Conservation (phyloP, 106 monocot genomes). For the Dendrobium chrysotoxum region DNA sequence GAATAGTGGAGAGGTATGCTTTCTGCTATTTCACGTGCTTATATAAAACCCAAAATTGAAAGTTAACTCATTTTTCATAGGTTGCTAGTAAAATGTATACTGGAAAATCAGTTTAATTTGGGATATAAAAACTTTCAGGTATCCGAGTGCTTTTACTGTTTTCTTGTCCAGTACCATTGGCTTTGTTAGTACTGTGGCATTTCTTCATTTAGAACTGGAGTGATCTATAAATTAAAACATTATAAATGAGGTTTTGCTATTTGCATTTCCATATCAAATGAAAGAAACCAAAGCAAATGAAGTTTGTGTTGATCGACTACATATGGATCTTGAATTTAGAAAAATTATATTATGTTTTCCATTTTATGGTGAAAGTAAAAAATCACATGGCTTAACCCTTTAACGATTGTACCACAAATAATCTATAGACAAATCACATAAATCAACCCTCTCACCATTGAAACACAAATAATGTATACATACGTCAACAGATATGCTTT, state of each 20-base stretch:
- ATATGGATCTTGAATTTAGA: background rate
- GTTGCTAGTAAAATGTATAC: background rate
- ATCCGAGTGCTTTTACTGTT: background rate
- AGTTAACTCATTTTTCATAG: background rate
- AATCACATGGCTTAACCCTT: too few relatives aligned
- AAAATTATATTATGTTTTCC: background rate
- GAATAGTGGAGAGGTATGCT: conserved; percentile 64
- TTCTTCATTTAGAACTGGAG: background rate
- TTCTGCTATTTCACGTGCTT: background rate
- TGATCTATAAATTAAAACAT: background rate
- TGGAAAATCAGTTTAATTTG: conserved; percentile 1
- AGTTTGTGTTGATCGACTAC: background rate
- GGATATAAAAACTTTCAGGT: background rate
- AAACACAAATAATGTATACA: too few relatives aligned
- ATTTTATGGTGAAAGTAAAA: background rate
- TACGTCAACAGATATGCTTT: too few relatives aligned
- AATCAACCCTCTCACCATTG: too few relatives aligned
- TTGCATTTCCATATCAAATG: background rate
- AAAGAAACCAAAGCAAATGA: background rate
- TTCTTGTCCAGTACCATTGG: background rate
- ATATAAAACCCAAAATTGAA: background rate
- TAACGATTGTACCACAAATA: too few relatives aligned
- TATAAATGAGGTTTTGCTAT: background rate
- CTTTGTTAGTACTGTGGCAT: background rate
- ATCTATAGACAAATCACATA: too few relatives aligned